These are phyloP conservation scores for Gamsiella multidivaricata DNA, from an alignment of 192 early-diverging fungal genomes.

Conservation along the genomic window DNA sequence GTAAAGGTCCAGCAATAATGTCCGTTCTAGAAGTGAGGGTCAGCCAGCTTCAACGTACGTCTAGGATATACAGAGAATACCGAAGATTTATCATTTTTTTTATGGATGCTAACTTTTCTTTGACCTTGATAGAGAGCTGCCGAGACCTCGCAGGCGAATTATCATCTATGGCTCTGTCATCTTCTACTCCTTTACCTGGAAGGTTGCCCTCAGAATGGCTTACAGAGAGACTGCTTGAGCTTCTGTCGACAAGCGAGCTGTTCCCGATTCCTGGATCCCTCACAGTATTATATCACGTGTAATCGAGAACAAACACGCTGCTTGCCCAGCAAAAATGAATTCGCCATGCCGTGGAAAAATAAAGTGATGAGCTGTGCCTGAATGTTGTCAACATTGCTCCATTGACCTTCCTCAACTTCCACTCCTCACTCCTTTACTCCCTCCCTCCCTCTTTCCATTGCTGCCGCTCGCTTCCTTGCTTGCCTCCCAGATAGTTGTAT, in stretches of 20 bases:
- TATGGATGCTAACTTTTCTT: too few species aligned
- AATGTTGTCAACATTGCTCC: not conserved
- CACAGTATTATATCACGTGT: too few species aligned
- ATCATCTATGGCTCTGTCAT: not conserved
- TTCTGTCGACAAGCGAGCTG: not conserved
- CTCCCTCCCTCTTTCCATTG: not conserved
- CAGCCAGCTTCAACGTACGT: too few species aligned
- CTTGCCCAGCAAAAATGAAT: too few species aligned
- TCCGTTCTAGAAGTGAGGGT: not conserved
- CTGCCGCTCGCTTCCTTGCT: not conserved
- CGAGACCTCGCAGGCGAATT: not conserved
- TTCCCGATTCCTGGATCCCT: too few species aligned
- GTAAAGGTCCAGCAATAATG: not conserved
- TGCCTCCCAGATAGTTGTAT: not conserved
- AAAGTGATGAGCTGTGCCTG: too few species aligned
- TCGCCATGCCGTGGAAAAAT: too few species aligned
- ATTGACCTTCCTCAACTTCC: not conserved
- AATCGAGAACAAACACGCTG: too few species aligned
- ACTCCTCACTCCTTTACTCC: not conserved
- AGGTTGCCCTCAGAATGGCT: not conserved
- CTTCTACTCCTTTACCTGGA: not conserved
- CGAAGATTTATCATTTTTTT: too few species aligned
- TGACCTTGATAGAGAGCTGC: constrained; percentile 3
- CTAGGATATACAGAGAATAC: too few species aligned
- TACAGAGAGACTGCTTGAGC: not conserved